Percentiles rank a stretch among this genome's conserved stretches.
Evolutionary conservation across 2,329 filamentous ascomycete genomes (phyloP).

Genomic region (Myotisia sp.): DNA sequence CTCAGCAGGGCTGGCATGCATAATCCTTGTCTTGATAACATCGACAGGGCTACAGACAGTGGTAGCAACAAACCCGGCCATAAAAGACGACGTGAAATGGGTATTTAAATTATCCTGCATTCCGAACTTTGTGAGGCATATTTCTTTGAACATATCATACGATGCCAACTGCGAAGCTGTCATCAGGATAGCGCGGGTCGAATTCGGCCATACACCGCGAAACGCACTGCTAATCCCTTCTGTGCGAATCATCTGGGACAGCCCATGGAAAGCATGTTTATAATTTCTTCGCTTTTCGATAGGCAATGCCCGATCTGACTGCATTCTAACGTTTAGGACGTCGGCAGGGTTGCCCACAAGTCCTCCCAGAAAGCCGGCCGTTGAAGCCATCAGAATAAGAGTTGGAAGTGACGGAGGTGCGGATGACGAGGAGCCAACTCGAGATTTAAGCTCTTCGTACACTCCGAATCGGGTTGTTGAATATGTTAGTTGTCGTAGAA

Average conservation of each 20-base stretch:
- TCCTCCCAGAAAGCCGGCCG: constrained; percentile 77
- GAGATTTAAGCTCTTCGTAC: constrained; percentile 82
- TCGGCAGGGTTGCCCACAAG: constrained; percentile 88
- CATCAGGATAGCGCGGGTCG: constrained; percentile 50
- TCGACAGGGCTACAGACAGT: constrained; percentile 54
- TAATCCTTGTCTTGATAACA: constrained; percentile 52
- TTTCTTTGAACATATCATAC: constrained; percentile 50
- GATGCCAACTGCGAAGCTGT: constrained; percentile 49
- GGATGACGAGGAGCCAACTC: constrained; percentile 39
- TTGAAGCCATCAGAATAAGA: constrained; percentile 69
- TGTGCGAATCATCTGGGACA: constrained; percentile 71
- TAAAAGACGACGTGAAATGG: constrained; percentile 48
- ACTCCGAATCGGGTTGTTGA: constrained; percentile 91
- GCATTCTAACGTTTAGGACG: constrained; percentile 96
- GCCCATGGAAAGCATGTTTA: constrained; percentile 71
- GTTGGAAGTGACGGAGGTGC: constrained; percentile 52
- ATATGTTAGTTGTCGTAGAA: constrained; percentile 89
- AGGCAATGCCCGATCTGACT: constrained; percentile 74
- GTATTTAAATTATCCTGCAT: constrained; percentile 44
- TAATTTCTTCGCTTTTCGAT: constrained; percentile 67
- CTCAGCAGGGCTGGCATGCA: constrained; percentile 38
- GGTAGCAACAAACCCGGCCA: constrained; percentile 52
- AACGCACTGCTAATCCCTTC: constrained; percentile 68
- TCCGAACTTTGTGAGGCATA: constrained; percentile 38
- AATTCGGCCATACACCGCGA: constrained; percentile 56